Evolutionary conservation across 2,329 filamentous ascomycete genomes (phyloP), one percentile per base, ranked within the genome.

Genomic region (Fusarium equiseti): DNA sequence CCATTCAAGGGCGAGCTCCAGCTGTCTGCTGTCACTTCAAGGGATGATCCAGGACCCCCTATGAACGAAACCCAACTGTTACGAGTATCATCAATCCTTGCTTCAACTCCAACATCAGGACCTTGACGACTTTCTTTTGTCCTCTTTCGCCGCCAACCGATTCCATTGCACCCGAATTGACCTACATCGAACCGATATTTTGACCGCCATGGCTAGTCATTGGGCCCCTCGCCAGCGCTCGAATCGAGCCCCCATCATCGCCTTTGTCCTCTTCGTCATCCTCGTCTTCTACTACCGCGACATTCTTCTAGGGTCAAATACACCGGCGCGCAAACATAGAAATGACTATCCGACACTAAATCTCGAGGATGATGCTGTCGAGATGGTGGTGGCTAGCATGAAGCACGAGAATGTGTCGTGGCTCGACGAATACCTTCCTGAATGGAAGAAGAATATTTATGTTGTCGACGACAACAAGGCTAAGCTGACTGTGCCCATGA

Each of bases 371-470:
- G 63, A 76, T 20, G 76, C 77, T 35, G 73, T 79, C 49, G 78
- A 79, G 68, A 72, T 79, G 73, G 77, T 79, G 43, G 73, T 79
- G 20, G 78, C 78, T 4, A 76, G 75, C 63, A 79, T 77, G 74
- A 77, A 75, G 64, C 72, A 74, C 58, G 78, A 79, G 62, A 71
- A 79, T 53, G 62, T 75, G 35, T 78, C 80, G 18, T 86, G 84
- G 84, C 75, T 85, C 11, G 68, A 80, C 54, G 73, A 79, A 44
- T 79, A 81, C 67, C 77, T 85, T 4, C 78, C 79, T 22, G 78
- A 80, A 49, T 88, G 86, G 86, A 80, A 83, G 63, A 83, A 84
- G 75, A 86, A 82, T 63, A 81, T 88, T 62, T 89, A 89, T 74
- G 82, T 87, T 27, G 85, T 86, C 54, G 83, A 89, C 70, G 82